These are phyloP conservation scores for Candida alai DNA, from an alignment of 805 yeast species.

Conservation along the genomic window DNA sequence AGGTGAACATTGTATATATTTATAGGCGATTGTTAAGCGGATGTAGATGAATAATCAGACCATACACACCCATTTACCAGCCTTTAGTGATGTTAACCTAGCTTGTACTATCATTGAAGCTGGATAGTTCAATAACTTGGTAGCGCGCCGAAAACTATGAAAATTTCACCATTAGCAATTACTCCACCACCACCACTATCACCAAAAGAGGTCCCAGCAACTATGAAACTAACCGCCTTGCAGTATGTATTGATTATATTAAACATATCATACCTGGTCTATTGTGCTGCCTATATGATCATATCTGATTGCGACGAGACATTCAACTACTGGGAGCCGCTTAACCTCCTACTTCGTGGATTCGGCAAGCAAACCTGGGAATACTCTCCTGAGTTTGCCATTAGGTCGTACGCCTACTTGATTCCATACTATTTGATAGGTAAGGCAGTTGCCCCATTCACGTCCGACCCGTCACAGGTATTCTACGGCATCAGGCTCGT, in stretches of 20 bases:
- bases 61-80: too few species aligned
- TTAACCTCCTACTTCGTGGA: constrained; percentile 69
- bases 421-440: constrained; percentile 41
- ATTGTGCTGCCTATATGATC: constrained; percentile 53
- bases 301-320: constrained; percentile 92
- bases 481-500: constrained; percentile 55
- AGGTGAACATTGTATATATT: too few species aligned
- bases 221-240: constrained; percentile 6
- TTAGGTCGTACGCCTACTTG: constrained; percentile 80
- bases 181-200: too few species aligned
- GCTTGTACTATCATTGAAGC: too few species aligned
- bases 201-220: neutral
- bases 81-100: too few species aligned
- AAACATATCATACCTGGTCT: constrained; percentile 16
- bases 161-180: too few species aligned
- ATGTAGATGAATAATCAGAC: too few species aligned
- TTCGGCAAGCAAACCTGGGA: constrained; percentile 97
- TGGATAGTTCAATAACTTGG: too few species aligned
- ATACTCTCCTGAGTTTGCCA: constrained; percentile 84
- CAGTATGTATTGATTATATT: constrained; percentile 10
- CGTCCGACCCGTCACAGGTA: constrained; percentile 3
- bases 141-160: too few species aligned
- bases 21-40: too few species aligned
- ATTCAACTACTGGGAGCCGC: constrained; percentile 93
- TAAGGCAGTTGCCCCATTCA: constrained; percentile 16